Evolutionary conservation across 2,329 filamentous ascomycete genomes (phyloP).

Genomic region (Verruconis gallopava): DNA sequence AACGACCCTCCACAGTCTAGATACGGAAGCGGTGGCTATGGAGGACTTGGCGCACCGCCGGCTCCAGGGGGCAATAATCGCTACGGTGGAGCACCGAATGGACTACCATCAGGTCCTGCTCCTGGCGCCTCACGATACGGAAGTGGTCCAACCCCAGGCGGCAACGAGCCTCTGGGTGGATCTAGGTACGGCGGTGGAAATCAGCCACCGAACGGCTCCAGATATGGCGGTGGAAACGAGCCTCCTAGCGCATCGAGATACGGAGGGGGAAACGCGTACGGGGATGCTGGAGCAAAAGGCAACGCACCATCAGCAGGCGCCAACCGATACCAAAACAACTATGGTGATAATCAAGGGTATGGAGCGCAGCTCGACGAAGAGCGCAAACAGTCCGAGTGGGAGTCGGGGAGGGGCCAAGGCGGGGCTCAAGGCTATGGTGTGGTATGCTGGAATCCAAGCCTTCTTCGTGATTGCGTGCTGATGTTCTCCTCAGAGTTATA

Average conservation of each 20-base stretch:
- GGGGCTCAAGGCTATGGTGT: constrained; percentile 13
- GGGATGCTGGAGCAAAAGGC: constrained; percentile 8
- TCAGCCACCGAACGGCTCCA: constrained; percentile 1
- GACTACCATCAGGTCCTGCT: background rate
- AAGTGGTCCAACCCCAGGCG: constrained; percentile 43
- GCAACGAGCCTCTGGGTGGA: no score
- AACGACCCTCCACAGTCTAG: background rate
- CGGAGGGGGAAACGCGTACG: constrained; percentile 1
- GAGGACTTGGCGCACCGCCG: constrained; percentile 32
- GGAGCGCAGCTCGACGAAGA: background rate
- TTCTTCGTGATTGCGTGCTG: no score
- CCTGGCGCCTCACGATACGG: constrained; percentile 27
- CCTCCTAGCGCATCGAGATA: background rate
- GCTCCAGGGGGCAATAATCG: constrained; percentile 36
- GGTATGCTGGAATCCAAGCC: constrained; percentile 30
- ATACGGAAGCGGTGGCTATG: constrained; percentile 12
- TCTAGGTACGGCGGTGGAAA: constrained; percentile 15
- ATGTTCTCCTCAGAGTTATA: no score
- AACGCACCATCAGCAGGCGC: constrained; percentile 18
- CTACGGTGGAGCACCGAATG: constrained; percentile 10
- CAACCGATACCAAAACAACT: constrained; percentile 17
- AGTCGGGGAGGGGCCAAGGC: constrained; percentile 14
- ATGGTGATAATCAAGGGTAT: constrained; percentile 1
- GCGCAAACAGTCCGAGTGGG: constrained; percentile 11
- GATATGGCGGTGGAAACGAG: background rate